These are phyloP conservation scores for Hanseniaspora lachancei DNA, from an alignment of 805 yeast species.

Conservation along the genomic window DNA sequence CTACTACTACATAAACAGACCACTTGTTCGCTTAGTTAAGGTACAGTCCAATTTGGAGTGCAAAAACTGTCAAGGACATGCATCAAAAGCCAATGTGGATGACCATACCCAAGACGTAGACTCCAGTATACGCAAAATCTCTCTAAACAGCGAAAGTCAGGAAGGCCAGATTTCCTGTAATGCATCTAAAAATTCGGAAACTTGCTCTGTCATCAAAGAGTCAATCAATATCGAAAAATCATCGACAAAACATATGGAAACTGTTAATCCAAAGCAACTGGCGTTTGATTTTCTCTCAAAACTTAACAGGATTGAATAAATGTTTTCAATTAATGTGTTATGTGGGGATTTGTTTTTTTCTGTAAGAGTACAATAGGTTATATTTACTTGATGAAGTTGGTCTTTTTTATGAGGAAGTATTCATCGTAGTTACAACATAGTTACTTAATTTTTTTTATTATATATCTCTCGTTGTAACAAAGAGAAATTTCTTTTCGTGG, in stretches of 20 bases:
- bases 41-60: neutral
- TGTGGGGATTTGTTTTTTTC: no score
- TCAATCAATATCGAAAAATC: neutral
- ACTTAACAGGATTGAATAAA: no score
- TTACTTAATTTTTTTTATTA: no score
- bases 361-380: no score
- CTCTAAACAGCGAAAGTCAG: neutral
- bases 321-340: no score
- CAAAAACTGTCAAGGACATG: slow-evolving; percentile 2
- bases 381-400: no score
- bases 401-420: no score
- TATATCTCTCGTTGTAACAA: no score
- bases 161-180: neutral
- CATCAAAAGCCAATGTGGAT: neutral
- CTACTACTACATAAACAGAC: slow-evolving; percentile 9
- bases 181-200: neutral
- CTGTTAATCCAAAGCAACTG: neutral
- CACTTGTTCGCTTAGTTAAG: neutral
- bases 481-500: no score
- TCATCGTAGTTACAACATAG: no score
- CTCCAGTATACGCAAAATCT: neutral
- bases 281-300: neutral
- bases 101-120: neutral
- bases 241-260: neutral
- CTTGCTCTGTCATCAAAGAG: neutral